Conservation (phyloP, 306 rosid genomes). For the Fagus sylvatica region DNA sequence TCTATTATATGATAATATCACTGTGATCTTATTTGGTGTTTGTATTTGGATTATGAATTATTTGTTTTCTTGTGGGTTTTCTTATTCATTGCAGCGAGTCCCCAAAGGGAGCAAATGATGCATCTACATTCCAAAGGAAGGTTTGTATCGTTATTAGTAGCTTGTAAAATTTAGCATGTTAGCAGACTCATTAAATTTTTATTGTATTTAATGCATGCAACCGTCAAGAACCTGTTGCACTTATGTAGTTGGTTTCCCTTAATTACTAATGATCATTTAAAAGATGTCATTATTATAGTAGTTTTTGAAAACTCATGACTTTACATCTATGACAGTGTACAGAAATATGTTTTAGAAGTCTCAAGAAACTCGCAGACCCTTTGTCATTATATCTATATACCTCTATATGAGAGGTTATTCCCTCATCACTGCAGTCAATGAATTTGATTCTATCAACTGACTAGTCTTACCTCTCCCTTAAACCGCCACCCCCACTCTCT, state of each 20-base stretch:
- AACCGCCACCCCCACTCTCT: too few relatives aligned
- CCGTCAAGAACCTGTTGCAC: not conserved
- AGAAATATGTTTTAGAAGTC: too few relatives aligned
- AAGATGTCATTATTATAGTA: not conserved
- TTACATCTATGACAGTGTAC: too few relatives aligned
- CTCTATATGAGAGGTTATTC: too few relatives aligned
- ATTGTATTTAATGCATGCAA: not conserved
- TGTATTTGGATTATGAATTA: not conserved
- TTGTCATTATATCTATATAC: too few relatives aligned
- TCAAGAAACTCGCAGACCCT: too few relatives aligned
- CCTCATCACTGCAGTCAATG: too few relatives aligned
- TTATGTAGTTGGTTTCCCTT: not conserved
- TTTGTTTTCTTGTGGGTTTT: not conserved
- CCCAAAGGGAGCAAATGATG: conserved; percentile 95
- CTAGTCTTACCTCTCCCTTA: too few relatives aligned
- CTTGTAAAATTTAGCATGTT: conserved; percentile 3
- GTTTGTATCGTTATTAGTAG: conserved; percentile 36
- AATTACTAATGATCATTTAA: conserved; percentile 2
- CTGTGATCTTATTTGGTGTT: not conserved
- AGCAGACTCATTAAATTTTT: not conserved
- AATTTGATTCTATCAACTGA: too few relatives aligned
- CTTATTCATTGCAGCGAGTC: conserved; percentile 68
- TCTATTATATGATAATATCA: not conserved
- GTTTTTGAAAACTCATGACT: too few relatives aligned
- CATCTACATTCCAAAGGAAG: conserved; percentile 96